A percentile compares a stretch with the other conserved stretches of the same genome.
Evolutionary conservation across 192 early-diverging fungal species (phyloP).

Genomic region (Linnemannia zychae): DNA sequence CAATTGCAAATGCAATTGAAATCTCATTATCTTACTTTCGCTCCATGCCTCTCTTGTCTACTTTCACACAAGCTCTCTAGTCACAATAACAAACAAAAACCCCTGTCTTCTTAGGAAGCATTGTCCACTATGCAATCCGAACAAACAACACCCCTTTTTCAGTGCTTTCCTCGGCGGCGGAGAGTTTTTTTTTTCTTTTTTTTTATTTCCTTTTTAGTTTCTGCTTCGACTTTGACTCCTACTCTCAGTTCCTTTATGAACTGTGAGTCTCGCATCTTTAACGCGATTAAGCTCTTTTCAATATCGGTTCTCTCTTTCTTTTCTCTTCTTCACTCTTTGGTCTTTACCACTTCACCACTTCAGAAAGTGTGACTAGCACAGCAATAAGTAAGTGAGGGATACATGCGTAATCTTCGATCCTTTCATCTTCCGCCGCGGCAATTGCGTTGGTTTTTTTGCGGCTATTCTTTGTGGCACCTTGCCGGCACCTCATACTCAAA

Average conservation of each 20-base stretch:
- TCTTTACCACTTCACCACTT: too few relatives aligned
- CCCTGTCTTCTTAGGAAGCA: not conserved
- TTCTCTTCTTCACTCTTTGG: too few relatives aligned
- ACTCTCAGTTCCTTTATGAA: not conserved
- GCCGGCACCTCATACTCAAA: not conserved
- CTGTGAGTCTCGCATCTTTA: too few relatives aligned
- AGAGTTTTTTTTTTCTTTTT: not conserved
- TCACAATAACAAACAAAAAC: not conserved
- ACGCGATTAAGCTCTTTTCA: not conserved
- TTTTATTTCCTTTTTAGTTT: slow-evolving; percentile 1
- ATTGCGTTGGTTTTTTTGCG: not conserved
- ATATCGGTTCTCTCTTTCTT: not conserved
- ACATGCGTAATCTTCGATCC: too few relatives aligned
- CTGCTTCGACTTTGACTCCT: not conserved
- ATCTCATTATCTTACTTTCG: not conserved
- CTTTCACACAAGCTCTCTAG: not conserved
- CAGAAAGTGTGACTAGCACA: too few relatives aligned
- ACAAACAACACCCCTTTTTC: not conserved
- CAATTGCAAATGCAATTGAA: not conserved
- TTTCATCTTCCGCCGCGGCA: not conserved
- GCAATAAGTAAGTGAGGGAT: too few relatives aligned
- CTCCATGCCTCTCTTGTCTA: not conserved
- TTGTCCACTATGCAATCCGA: not conserved
- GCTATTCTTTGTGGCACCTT: not conserved
- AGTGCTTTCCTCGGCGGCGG: too few relatives aligned